Base-by-base conservation (phyloP, 78 protist genomes). In the Dictyostelium purpureum region DNA sequence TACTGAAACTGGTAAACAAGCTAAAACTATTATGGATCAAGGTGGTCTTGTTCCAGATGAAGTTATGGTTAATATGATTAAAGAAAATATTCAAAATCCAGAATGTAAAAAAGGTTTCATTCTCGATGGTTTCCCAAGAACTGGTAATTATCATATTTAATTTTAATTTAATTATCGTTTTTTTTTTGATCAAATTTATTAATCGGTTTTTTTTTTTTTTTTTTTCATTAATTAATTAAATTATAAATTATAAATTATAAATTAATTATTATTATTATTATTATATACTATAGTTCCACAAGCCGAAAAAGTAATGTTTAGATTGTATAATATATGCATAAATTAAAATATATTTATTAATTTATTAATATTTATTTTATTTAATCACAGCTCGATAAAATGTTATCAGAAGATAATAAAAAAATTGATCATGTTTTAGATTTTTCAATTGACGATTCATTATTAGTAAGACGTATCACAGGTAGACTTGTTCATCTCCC, bases 101-200 rank as follows among this genome's bases (percentile, higher is more conserved):
- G 98, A 92, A 65, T 98, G 99, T 87, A 7, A 2, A 28, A 85
- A 83, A 12, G 99, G 99, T 33, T 99, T 98, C 96, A 88, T 99
- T 43, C 81, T 99, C 10, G 99, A 99, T 61, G 99, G 99, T 54
- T 98, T 98, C 95, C 99, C 99, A 24, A 96, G 99, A 49, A 98
- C 99, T 33, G 95, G 76, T 69, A 69, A 19, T 47, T 67, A 26
- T 35, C n/a, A 19, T 56, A 24, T n/a, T 24, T 6, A 26, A 2
- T 11, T 2, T 35, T 65, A 28, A 42, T 35, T 65, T 65, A 18
- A 31, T 37, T 65, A 6, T 65, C 31, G 18, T 63, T 12, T 33
- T n/a, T 54, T 54, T 54, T 54, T 51, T 51, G 10, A 21, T 1
- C 24, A 0, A 31, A 11, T 24, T 66, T 37, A 61, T 11, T 61